These are phyloP conservation scores for Thinopyrum obtusiflorum DNA, from an alignment of 202 grass and related monocot genomes.

Conservation along the genomic window DNA sequence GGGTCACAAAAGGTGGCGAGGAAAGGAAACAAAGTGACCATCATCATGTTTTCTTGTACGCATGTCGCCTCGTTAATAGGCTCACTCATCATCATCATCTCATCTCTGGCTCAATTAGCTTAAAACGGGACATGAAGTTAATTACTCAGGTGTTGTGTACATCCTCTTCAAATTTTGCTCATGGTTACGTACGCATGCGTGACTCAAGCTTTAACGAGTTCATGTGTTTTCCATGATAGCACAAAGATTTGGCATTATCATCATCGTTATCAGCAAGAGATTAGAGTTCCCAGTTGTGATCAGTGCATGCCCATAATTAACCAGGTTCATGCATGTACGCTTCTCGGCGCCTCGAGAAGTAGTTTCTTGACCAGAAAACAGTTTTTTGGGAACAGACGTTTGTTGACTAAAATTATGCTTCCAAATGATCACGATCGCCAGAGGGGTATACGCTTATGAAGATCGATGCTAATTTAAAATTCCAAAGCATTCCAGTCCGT, in stretches of 20 bases:
- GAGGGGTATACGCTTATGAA: no score
- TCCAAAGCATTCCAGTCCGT: no score
- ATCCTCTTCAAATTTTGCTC: not conserved
- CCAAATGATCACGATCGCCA: not conserved
- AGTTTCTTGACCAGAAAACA: not conserved
- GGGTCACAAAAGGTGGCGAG: constrained; percentile 21
- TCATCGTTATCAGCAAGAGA: constrained; percentile 28
- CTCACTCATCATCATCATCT: constrained; percentile 14
- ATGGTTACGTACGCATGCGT: not conserved
- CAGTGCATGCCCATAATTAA: not conserved
- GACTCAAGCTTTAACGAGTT: constrained; percentile 24
- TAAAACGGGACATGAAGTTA: not conserved
- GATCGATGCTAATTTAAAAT: no score
- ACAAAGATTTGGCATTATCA: constrained; percentile 27
- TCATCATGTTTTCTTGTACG: constrained; percentile 38
- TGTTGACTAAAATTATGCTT: not conserved
- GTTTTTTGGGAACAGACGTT: not conserved
- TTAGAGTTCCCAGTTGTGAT: not conserved
- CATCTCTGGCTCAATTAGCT: constrained; percentile 11
- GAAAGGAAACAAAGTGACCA: constrained; percentile 41
- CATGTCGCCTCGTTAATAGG: constrained; percentile 42
- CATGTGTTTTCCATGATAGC: constrained; percentile 32
- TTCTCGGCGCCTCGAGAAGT: not conserved
- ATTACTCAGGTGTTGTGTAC: not conserved
- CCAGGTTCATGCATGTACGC: not conserved